phyloP scores from a whole-genome alignment of 768 basidiomycete genomes.

The Saitozyma podzolica region DNA sequence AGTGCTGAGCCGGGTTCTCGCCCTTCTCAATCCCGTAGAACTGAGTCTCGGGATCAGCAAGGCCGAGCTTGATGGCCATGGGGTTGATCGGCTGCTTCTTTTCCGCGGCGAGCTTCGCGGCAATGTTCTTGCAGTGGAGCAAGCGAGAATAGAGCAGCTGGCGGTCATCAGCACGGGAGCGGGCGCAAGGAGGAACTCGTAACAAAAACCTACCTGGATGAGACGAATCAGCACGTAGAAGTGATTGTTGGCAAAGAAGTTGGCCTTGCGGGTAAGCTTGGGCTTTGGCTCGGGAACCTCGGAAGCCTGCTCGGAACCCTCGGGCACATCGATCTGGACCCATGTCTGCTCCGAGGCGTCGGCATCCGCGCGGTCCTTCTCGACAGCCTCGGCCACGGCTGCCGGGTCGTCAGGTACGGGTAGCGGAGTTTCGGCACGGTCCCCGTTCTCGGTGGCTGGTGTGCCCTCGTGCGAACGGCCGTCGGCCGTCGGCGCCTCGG shows the following conservation, averaged over 20 bases:
- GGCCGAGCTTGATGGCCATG: slow-evolving; percentile 75
- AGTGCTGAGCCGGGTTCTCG: slow-evolving; percentile 62
- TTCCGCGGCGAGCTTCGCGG: slow-evolving; percentile 62
- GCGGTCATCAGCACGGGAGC: slow-evolving; percentile 6
- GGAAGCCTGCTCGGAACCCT: slow-evolving; percentile 20
- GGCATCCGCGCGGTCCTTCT: slow-evolving; percentile 43
- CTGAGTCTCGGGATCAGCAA: slow-evolving; percentile 64
- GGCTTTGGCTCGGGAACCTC: slow-evolving; percentile 7
- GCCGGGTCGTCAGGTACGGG: slow-evolving; percentile 44
- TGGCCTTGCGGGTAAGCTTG: slow-evolving; percentile 37
- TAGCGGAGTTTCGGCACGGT: slow-evolving; percentile 42
- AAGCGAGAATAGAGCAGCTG: slow-evolving; percentile 14
- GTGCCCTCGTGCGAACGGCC: slow-evolving; percentile 46
- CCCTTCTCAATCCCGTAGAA: slow-evolving; percentile 44
- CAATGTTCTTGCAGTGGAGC: slow-evolving; percentile 71
- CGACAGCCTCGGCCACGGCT: slow-evolving; percentile 45
- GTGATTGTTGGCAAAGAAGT: slow-evolving; percentile 86
- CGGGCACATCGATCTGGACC: slow-evolving; percentile 48
- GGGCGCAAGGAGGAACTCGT: slow-evolving; percentile 9
- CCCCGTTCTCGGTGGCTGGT: slow-evolving; percentile 30
- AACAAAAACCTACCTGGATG: slow-evolving; percentile 68
- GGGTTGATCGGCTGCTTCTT: slow-evolving; percentile 61
- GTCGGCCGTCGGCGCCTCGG: slow-evolving; percentile 13
- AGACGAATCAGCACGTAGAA: slow-evolving; percentile 87
- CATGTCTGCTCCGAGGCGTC: slow-evolving; percentile 51